A percentile compares a stretch with the other conserved stretches of the same genome.
Evolutionary conservation across 2,329 filamentous ascomycete species (phyloP).

Genomic region (Cadophora sp.): DNA sequence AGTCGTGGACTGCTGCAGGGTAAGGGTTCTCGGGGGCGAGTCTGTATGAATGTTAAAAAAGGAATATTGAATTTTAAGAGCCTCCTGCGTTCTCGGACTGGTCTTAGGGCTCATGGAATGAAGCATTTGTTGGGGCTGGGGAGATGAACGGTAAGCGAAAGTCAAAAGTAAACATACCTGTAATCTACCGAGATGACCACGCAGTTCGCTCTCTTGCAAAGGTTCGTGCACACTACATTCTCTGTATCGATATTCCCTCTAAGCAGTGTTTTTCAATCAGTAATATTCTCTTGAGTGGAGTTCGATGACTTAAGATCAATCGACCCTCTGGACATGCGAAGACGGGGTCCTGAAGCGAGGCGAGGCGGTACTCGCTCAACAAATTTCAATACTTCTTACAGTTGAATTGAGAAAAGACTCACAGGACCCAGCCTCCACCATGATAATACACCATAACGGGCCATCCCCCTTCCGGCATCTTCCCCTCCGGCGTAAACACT

Average conservation of each 20-base stretch:
- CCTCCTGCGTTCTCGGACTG: neutral
- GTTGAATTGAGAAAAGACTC: neutral
- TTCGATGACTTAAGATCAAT: too few relatives aligned
- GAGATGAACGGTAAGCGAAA: slow-evolving; percentile 1
- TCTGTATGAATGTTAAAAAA: slow-evolving; percentile 42
- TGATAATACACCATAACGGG: slow-evolving; percentile 63
- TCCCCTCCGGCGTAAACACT: slow-evolving; percentile 56
- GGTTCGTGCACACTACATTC: slow-evolving; percentile 61
- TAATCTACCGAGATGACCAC: slow-evolving; percentile 64
- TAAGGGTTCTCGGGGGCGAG: slow-evolving; percentile 63
- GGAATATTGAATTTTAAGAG: neutral
- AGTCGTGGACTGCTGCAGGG: slow-evolving; percentile 62
- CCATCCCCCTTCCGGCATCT: slow-evolving; percentile 55
- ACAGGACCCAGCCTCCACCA: slow-evolving; percentile 63
- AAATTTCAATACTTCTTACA: neutral
- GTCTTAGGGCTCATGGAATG: neutral
- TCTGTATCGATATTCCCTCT: slow-evolving; percentile 61
- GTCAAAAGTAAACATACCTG: slow-evolving; percentile 46
- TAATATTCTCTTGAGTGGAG: too few relatives aligned
- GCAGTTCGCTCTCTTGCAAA: slow-evolving; percentile 56
- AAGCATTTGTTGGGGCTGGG: neutral
- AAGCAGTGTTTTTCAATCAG: too few relatives aligned
- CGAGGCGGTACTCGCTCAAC: neutral
- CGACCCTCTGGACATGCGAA: too few relatives aligned
- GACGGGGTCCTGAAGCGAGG: too few relatives aligned